Base-by-base conservation (phyloP, 768 basidiomycete genomes). In the Tylopilus felleus region DNA sequence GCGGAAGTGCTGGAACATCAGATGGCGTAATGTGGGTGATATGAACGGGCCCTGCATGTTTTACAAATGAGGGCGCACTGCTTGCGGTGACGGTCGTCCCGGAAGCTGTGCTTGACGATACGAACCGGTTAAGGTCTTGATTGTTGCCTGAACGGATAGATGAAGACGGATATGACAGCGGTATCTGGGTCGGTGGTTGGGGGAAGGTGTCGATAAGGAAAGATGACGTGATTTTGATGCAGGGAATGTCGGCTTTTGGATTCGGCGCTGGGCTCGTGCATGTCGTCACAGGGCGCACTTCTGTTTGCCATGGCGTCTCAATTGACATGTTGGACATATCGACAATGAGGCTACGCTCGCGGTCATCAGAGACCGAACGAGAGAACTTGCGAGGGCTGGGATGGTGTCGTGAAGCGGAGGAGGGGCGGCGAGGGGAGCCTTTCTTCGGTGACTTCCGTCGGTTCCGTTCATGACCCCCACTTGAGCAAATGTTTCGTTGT, bases 41-140 rank as follows among this genome's bases (percentile, higher is more conserved):
- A 59, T 88, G 88, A 35, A 82, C 80, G 3, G 89, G 86, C 5
- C 90, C 89, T 28, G 85, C 69, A 59, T 91, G 89, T 72, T 96
- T 96, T 38, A 88, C 83, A 65, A 90, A 93, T 4, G 93, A 93
- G 1, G 83, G 84, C 0, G 84, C 84, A 60, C 88, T 89, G 38
- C 83, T 83, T 5, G 80, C 74, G 12, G 86, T 88, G 47, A 88
- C 67, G 17, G 86, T 88, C 13, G 87, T 88, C 17, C 78, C 80
- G 4, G 89, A 90, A 29, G 83, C 79, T 9, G 93, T 94, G 63
- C 92, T 91, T 14, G 91, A 88, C 7, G 93, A 95, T 9, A 95
- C 90, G 64, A 91, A 92, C 23, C 94, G 87, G 63, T 88, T 90
- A 42, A 94, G 76, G 65, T 94, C 93, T 17, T 85, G 85, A 57